Conservation (phyloP, 352 stramenopile species). For the Globisporangium lucens region DNA sequence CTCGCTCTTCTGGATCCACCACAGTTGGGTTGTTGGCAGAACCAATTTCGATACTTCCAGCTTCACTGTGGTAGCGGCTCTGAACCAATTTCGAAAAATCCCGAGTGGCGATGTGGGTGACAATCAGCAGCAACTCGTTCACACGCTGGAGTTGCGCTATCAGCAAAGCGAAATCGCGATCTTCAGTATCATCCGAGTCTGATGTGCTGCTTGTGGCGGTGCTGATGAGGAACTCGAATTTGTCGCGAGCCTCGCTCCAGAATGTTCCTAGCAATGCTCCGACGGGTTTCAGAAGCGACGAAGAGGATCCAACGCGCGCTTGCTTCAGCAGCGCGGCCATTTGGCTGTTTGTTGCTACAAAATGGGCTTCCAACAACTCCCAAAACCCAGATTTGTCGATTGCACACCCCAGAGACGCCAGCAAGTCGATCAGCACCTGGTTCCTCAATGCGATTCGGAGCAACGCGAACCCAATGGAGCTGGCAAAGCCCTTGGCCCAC, state of each 20-base stretch:
- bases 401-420: background rate
- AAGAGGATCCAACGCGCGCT: conserved; percentile 9
- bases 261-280: background rate
- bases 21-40: background rate
- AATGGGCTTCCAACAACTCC: background rate
- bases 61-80: background rate
- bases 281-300: conserved; percentile 11
- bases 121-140: conserved; percentile 22
- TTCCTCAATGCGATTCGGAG: conserved; percentile 18
- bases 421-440: conserved; percentile 13
- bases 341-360: background rate
- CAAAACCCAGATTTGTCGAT: background rate
- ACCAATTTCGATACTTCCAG: background rate
- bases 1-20: background rate
- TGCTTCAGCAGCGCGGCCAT: conserved; percentile 4
- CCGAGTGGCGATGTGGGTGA: conserved; percentile 17
- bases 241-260: background rate
- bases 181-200: background rate
- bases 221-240: background rate
- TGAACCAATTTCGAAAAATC: conserved; percentile 19
- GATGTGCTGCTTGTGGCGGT: background rate
- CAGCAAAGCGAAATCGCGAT: background rate
- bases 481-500: conserved; percentile 16
- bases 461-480: conserved; percentile 22
- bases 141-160: conserved; percentile 19